Conservation (phyloP, 2,329 filamentous ascomycete species). For the Aspergillus hiratsukae region DNA sequence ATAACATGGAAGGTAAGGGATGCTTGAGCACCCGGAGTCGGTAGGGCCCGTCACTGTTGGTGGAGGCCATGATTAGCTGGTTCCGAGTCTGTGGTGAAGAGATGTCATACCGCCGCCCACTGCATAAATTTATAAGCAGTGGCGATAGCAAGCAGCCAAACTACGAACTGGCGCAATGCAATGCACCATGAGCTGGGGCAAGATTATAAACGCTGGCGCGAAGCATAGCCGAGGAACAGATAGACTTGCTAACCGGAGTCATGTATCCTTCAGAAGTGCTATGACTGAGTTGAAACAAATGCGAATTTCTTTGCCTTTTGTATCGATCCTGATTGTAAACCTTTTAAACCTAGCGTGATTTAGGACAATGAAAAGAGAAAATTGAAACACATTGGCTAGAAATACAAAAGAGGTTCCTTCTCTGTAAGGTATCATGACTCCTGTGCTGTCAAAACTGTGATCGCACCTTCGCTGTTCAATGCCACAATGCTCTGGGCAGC, state of each 20-base stretch:
- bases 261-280: neutral
- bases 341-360: neutral
- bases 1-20: neutral
- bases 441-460: conserved; percentile 64
- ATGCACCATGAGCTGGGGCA: neutral
- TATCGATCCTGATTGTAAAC: neutral
- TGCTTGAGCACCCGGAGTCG: conserved; percentile 1
- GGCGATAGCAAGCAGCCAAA: neutral
- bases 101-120: conserved; percentile 11
- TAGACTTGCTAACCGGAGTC: neutral
- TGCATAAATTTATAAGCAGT: neutral
- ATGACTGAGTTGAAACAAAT: neutral
- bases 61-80: conserved; percentile 15
- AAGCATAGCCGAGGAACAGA: neutral
- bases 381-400: conserved; percentile 15
- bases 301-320: neutral
- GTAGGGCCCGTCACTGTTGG: conserved; percentile 6
- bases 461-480: conserved; percentile 67
- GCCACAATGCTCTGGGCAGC: conserved; percentile 70
- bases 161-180: neutral
- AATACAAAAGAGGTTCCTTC: conserved; percentile 14
- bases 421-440: conserved; percentile 37
- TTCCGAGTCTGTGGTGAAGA: conserved; percentile 14
- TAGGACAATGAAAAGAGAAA: neutral
- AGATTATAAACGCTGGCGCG: neutral